Evolutionary conservation across 164 flowering plant genomes (phyloP), one percentile per base, ranked within the genome.

Genomic region (Protea cynaroides): DNA sequence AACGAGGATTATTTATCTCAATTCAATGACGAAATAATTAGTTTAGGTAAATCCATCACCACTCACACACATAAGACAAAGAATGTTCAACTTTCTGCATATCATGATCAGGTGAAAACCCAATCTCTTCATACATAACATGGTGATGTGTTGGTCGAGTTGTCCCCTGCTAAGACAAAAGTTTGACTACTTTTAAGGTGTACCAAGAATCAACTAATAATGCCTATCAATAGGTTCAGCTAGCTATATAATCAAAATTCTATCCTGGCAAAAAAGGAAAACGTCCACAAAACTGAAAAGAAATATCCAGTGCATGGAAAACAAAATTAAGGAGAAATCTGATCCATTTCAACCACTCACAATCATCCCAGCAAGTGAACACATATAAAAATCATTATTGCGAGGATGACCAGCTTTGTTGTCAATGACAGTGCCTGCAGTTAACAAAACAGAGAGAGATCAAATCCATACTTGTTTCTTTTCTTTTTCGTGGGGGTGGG

Each of bases 361-460:
- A 74, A 91, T 91, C 93, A 82, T 83, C 53, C 99, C 97, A 34
- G 91, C 96, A 70, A 91, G 97, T 0, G 96, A 85, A 64, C 99
- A 94, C 58, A 94, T 91, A 94, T 91, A 94, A 74, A 94, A 94
- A 34, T 91, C 99, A 73, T 89, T 77, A 75, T 80, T 82, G 8
- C 73, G 56, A 0, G 99, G 96, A 72, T 94, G 99, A 56, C 96
- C 81, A 9, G 91, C 68, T 65, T 77, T 79, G 59, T 58, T 88
- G 71, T 94, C 99, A 25, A 94, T 76, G 1, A 94, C 75, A 0
- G 97, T 94, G 6, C 97, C 98, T 94, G 72, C 53, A 72, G 43
- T 18, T n/a, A 6, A 0, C 21, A 49, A 37, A 59, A 46, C 37
- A 63, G 43, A 40, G 8, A 40, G 9, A 40, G 46, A 8, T 40